Conservation (phyloP, 2,329 filamentous ascomycete genomes). For the Niveomyces coronatus region DNA sequence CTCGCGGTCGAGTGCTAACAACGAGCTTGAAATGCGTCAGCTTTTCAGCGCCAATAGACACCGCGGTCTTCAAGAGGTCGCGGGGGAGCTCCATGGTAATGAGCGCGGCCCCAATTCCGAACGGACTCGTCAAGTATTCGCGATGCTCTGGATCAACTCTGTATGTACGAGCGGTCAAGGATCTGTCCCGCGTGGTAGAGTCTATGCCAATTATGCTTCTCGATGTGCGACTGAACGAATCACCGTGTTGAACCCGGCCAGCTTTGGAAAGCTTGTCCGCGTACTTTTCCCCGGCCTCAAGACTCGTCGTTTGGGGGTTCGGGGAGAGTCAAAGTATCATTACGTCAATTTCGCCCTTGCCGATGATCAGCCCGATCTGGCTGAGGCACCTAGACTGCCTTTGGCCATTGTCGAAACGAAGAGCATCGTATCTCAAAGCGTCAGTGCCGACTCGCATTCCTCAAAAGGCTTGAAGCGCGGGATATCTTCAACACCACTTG, state of each 20-base stretch:
- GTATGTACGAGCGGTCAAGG: conserved; percentile 66
- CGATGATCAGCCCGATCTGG: conserved; percentile 43
- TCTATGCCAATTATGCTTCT: conserved; percentile 92
- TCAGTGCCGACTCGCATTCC: conserved; percentile 32
- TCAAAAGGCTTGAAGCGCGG: conserved; percentile 10
- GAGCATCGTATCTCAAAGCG: conserved; percentile 37
- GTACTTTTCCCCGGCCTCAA: conserved; percentile 94
- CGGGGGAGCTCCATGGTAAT: conserved; percentile 65
- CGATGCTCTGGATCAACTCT: conserved; percentile 74
- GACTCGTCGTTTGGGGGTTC: conserved; percentile 81
- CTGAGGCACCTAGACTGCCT: conserved; percentile 35
- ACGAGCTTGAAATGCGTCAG: conserved; percentile 71
- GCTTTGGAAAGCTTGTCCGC: conserved; percentile 92
- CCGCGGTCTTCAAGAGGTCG: conserved; percentile 60
- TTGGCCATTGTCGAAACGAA: conserved; percentile 39
- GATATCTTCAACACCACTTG: conserved; percentile 20
- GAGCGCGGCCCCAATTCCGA: conserved; percentile 74
- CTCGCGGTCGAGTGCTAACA: conserved; percentile 62
- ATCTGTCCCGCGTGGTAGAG: conserved; percentile 83
- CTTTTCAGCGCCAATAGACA: conserved; percentile 60
- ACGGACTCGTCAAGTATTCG: conserved; percentile 75
- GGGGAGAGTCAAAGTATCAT: conserved; percentile 97
- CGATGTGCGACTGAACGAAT: conserved; percentile 89
- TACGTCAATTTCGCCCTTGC: conserved; percentile 61
- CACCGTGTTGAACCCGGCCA: conserved; percentile 90